phyloP scores from a whole-genome alignment of 345 rosid species.

The Eutrema japonicum region DNA sequence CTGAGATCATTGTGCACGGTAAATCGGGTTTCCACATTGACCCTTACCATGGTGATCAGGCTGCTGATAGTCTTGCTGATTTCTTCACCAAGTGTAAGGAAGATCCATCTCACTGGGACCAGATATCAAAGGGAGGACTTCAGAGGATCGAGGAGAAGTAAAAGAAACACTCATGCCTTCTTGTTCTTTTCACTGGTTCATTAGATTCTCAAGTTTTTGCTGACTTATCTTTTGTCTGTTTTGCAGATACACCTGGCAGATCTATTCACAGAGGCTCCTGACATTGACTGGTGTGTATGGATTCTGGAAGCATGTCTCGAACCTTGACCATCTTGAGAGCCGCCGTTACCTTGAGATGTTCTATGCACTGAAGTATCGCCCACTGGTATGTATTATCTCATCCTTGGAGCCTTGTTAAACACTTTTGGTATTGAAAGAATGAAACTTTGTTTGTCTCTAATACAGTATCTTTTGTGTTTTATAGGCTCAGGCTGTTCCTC shows the following conservation, averaged over 20 bases:
- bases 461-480: background rate
- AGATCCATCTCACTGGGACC: conserved; percentile 74
- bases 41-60: conserved; percentile 91
- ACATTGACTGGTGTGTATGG: conserved; percentile 90
- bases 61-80: conserved; percentile 65
- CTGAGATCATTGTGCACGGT: conserved; percentile 90
- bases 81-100: conserved; percentile 74
- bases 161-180: background rate
- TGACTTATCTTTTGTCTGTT: conserved; percentile 1
- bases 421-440: background rate
- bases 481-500: conserved; percentile 47
- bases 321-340: conserved; percentile 85
- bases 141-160: conserved; percentile 88
- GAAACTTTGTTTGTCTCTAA: conserved; percentile 13
- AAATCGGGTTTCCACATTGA: conserved; percentile 87
- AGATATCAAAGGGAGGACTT: conserved; percentile 76
- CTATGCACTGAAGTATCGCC: conserved; percentile 81
- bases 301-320: conserved; percentile 96
- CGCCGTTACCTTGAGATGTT: conserved; percentile 96
- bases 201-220: conserved; percentile 2
- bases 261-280: conserved; percentile 83
- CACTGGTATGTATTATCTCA: conserved; percentile 54
- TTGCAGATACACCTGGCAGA: conserved; percentile 87
- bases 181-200: background rate
- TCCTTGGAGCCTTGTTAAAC: background rate